A percentile compares a stretch with the other conserved stretches of the same genome.
Conservation (phyloP, 176 grass and related monocot genomes). For the Aegilops longissima region DNA sequence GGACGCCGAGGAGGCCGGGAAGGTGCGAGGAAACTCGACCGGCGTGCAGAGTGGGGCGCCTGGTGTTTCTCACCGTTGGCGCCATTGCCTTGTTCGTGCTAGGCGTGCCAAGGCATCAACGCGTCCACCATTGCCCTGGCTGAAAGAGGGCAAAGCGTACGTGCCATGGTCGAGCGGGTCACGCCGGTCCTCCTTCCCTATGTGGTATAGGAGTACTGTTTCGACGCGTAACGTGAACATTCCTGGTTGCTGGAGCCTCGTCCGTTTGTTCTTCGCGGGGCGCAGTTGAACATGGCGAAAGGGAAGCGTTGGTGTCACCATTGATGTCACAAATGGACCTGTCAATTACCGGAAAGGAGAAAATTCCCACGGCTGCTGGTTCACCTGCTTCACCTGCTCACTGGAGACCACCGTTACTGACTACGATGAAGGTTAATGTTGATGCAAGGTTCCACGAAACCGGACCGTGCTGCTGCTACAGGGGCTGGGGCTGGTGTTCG, state of each 20-base stretch:
- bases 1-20: not conserved
- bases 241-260: not conserved
- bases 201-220: not conserved
- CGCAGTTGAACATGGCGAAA: too few relatives aligned
- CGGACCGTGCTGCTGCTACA: too few relatives aligned
- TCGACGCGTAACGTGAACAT: not conserved
- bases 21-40: not conserved
- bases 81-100: not conserved
- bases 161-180: not conserved
- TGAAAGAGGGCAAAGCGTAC: not conserved
- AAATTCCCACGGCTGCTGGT: too few relatives aligned
- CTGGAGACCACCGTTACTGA: too few relatives aligned
- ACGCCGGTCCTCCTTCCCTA: not conserved
- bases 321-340: too few relatives aligned
- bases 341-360: too few relatives aligned
- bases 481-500: too few relatives aligned
- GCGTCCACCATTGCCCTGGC: not conserved
- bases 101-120: not conserved
- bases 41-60: not conserved
- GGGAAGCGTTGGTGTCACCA: too few relatives aligned
- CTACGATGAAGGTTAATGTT: too few relatives aligned
- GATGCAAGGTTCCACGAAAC: too few relatives aligned
- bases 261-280: too few relatives aligned
- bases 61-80: not conserved
- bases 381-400: too few relatives aligned